These are phyloP conservation scores for Russula dissimulans DNA, from an alignment of 768 basidiomycete species.

Conservation along the genomic window DNA sequence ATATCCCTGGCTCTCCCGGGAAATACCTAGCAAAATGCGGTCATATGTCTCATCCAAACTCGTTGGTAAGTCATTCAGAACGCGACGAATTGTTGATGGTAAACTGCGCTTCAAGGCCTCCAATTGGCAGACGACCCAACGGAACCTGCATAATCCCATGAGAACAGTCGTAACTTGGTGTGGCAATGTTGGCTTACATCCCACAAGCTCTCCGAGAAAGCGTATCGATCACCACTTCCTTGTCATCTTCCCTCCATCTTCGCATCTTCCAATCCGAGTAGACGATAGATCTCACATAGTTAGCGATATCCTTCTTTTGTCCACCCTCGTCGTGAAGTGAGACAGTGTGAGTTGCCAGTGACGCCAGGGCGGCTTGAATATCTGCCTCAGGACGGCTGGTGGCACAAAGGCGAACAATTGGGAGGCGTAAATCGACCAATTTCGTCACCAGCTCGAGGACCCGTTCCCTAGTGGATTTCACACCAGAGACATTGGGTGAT, in stretches of 20 bases:
- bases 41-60: not conserved
- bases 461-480: not conserved
- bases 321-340: not conserved
- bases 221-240: too few relatives aligned
- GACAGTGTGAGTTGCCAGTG: not conserved
- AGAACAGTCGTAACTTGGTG: not conserved
- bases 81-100: not conserved
- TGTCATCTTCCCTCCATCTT: too few relatives aligned
- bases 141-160: too few relatives aligned
- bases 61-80: not conserved
- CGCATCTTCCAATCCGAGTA: too few relatives aligned
- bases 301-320: not conserved
- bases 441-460: not conserved
- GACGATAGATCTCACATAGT: too few relatives aligned
- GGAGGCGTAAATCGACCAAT: not conserved
- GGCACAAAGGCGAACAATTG: not conserved
- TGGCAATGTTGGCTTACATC: too few relatives aligned
- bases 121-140: not conserved
- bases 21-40: not conserved
- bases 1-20: not conserved
- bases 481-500: not conserved
- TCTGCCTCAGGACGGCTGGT: not conserved
- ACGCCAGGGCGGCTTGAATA: not conserved
- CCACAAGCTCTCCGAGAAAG: too few relatives aligned
- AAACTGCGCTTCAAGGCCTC: not conserved